Percentiles rank a stretch among this genome's conserved stretches.
These are phyloP conservation scores for Volvox reticuliferus DNA, from an alignment of 139 green algal species.

Conservation along the genomic window DNA sequence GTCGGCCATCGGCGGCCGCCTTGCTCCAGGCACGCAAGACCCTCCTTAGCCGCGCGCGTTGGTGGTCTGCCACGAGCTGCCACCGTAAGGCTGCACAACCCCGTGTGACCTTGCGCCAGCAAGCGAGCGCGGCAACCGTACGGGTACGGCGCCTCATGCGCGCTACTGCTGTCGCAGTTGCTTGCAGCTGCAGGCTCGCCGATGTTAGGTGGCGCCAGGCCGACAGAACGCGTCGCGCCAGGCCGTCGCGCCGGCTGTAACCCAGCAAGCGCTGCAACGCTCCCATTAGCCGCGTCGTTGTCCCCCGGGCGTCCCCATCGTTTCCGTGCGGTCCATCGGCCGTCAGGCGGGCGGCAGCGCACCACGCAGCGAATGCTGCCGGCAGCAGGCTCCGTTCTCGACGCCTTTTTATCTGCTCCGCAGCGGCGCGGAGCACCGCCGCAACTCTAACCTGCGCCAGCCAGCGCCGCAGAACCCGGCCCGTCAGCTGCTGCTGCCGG, in stretches of 20 bases:
- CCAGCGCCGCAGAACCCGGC: conserved; percentile 4
- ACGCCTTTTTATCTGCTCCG: background rate
- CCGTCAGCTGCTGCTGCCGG: background rate
- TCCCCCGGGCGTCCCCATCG: background rate
- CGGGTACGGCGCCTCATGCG: background rate
- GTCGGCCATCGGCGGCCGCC: background rate
- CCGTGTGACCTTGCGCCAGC: background rate
- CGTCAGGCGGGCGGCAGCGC: background rate
- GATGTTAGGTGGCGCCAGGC: conserved; percentile 10
- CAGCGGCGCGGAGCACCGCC: background rate
- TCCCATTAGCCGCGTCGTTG: background rate
- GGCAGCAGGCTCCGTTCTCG: background rate
- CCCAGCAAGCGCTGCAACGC: background rate
- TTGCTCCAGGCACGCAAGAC: background rate
- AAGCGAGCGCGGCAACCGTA: background rate
- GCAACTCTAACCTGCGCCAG: background rate
- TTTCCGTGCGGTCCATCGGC: background rate
- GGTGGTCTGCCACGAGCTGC: background rate
- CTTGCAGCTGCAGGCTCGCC: background rate
- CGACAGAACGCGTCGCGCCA: background rate
- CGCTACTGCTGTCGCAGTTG: background rate
- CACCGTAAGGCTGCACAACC: background rate
- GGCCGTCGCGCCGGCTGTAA: background rate
- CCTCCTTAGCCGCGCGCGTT: background rate
- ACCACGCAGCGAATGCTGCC: background rate